Conservation (phyloP, 768 basidiomycete genomes). For the Collybiopsis confluens region DNA sequence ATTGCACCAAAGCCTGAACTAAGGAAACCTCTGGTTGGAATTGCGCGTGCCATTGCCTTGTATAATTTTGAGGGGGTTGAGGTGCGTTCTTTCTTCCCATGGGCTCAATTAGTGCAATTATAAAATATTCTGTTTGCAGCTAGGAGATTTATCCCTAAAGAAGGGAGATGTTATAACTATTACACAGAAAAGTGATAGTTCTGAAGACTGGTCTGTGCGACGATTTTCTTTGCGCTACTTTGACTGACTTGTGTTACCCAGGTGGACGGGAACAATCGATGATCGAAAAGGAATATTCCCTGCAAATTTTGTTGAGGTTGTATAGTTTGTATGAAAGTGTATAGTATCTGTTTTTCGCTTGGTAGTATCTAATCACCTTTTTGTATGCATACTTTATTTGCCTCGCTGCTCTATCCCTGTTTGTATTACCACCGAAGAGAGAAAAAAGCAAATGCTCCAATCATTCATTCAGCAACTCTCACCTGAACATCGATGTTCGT, state of each 20-base stretch:
- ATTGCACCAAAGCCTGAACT: constrained; percentile 50
- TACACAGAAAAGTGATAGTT: constrained; percentile 64
- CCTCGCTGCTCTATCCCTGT: background rate
- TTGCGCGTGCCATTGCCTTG: constrained; percentile 70
- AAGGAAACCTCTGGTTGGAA: constrained; percentile 45
- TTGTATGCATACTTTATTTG: no score
- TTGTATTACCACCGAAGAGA: no score
- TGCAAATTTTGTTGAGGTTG: constrained; percentile 78
- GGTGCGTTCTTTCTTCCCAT: constrained; percentile 31
- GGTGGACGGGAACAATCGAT: constrained; percentile 75
- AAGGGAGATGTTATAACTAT: constrained; percentile 74
- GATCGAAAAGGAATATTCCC: constrained; percentile 69
- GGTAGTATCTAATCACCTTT: no score
- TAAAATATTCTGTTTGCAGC: constrained; percentile 31
- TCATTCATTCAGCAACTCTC: background rate
- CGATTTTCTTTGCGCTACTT: background rate
- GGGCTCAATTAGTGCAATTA: background rate
- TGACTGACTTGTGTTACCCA: background rate
- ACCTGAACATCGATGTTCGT: background rate
- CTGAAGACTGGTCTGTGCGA: constrained; percentile 62
- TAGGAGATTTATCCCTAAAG: constrained; percentile 69
- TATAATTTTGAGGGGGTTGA: constrained; percentile 73
- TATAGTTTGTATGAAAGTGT: no score
- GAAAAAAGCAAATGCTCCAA: no score
- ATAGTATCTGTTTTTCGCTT: no score